Base-by-base conservation (phyloP, 805 yeast genomes). In the Hanseniaspora lachancei region DNA sequence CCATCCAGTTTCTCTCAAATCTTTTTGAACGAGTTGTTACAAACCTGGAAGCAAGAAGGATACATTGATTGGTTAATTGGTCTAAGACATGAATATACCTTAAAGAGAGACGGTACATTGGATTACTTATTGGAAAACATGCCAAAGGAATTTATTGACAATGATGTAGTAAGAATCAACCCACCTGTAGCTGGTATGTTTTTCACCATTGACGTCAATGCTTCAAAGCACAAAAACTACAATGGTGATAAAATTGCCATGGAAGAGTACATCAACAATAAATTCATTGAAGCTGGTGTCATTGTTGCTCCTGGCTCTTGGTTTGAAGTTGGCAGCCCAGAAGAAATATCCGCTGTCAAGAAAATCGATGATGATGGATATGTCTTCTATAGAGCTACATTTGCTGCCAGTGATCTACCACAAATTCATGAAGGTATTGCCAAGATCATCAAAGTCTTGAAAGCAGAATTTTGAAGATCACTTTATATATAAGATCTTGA, bases 121-220 rank as follows among this genome's bases (percentile, higher is more conserved):
- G 91, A 86, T 64, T 77, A 93, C 12, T 72, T 89, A 62, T 72
- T 71, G 62, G 76, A 80, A 62, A 72, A 76, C 68, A 67, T 84
- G 67, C 84, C 84, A 57, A 59, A 64, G 51, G 70, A 69, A 40
- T 66, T 74, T 40, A 49, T 49, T 21, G 48, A 61, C 10, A 49
- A 56, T 36, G 35, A 47, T 23, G 49, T 55, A 20, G 56, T 62
- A n/a, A 56, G 52, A 36, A 74, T 69, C 61, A 69, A 68, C 55
- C 78, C 84, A 42, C 95, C 95, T 38, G 80, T 78, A 46, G 95
- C 95, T 2, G 95, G 95, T 67, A 86, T 86, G 95, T 86, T 86
- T 69, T 82, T 86, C 71, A 83, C 89, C 57, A 75, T 85, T 57
- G 70, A 72, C 29, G 70, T 89, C 52, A 95, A 87, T 66, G 86